Base-by-base conservation (phyloP, 2,329 filamentous ascomycete genomes). In the Fusarium sp. region DNA sequence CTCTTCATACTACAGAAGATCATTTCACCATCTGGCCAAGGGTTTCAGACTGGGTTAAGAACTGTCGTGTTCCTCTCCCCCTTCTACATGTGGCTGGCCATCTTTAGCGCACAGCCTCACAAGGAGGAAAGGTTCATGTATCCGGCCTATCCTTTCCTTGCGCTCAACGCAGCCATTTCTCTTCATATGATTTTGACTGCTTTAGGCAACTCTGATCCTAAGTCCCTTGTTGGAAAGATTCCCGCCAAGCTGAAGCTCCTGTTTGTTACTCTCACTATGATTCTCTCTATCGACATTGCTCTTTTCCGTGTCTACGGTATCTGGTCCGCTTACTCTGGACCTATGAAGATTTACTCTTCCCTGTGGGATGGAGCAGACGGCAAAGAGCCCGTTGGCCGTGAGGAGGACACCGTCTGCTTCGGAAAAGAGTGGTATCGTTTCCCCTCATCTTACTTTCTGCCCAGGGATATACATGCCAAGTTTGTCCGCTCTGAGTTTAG, bases 111-210 rank as follows among this genome's bases (percentile, higher is more conserved):
- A 14, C 96, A 99, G 80, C 94, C 96, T 22, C 96, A 99, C 84
- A 99, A 99, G 79, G 96, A 99, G 81, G 96, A 99, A 83, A 89
- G 96, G 12, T 99, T 99, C 85, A 98, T 99, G 95, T 99, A 97
- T 78, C 96, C 96, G 0, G 93, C 91, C 5, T 99, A 99, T 78
- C 96, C 96, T 2, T 94, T 95, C 71, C 86, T 99, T 41, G 92
- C 93, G 1, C 86, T 99, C 39, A 98, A 97, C 78, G 95, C 95
- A 6, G 93, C 95, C 14, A 88, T 98, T 59, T 89, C 93, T 8
- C 85, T 97, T 39, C 95, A 98, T 80, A 92, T 97, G 65, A 78
- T 97, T 4, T 86, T 98, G 22, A 87, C 91, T 18, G 91, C 92
- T 41, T 83, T 97, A 53, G 94, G 95, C 24, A 91, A 90, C 28